Evolutionary conservation across 1,139 yeast species (phyloP), one percentile per base, ranked within the genome.

Genomic region (Pichia sp.): DNA sequence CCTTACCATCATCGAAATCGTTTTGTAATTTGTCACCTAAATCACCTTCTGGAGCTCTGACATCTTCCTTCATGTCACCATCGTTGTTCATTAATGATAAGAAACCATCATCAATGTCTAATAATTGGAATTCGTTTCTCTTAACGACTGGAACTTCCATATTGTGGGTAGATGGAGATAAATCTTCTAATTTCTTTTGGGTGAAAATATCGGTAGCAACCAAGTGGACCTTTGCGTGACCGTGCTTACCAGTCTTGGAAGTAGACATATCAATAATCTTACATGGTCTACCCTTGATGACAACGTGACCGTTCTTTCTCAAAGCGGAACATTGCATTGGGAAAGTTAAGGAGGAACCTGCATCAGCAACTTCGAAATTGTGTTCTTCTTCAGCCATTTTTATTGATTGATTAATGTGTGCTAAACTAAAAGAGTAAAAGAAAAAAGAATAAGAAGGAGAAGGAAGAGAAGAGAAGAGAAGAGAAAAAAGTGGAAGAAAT

Each of bases 231-330:
- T 92, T 92, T 71, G 98, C 98, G 92, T 92, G 98, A 77, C 98
- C 98, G 85, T 92, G 98, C 97, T 92, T 92, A 78, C 98, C 98
- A 64, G 98, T 92, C 85, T 92, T 92, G 67, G 98, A 92, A 68
- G 98, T 92, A 56, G 98, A 92, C 98, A 92, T 92, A 73, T 92
- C 98, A 65, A 92, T 94, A 73, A 92, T 92, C 85, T 92, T 92
- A 82, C 98, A 92, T 71, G 98, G 98, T 82, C 98, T 94, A 67
- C 87, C 79, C 81, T 94, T 94, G 77, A 92, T 92, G 64, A 83
- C 95, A 69, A 92, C 98, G 82, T 87, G 95, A 66, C 98, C 98
- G 81, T 81, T 86, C 94, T 92, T 94, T 81, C 98, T 90, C 75
- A 92, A 87, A 62, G 98, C 96, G 66, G 98, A 92, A 85, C 98